Evolutionary conservation across 1,284 basidiomycete genomes (phyloP).

Genomic region (Marasmius fiardii): DNA sequence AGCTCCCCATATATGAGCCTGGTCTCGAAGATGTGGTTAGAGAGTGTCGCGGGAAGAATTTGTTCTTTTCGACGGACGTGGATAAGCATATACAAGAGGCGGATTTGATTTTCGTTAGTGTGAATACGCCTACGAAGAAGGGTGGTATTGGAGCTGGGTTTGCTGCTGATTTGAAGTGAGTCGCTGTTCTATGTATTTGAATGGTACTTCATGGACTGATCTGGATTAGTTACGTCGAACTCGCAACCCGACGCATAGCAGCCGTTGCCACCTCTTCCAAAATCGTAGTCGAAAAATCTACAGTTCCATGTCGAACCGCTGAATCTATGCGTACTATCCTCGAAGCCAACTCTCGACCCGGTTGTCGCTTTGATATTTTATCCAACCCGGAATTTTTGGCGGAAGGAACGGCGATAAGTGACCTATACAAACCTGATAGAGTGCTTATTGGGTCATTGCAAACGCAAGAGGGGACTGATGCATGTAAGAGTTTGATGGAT

Average conservation of each 20-base stretch:
- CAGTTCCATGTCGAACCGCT: conserved; percentile 96
- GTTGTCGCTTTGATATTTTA: conserved; percentile 94
- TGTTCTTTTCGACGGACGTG: conserved; percentile 97
- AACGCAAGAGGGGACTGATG: conserved; percentile 79
- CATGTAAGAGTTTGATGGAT: conserved; percentile 71
- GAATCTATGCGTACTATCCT: conserved; percentile 99
- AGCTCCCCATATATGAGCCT: conserved; percentile 94
- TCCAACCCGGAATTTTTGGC: conserved; percentile 99
- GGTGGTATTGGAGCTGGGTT: conserved; percentile 95
- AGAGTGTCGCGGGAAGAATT: conserved; percentile 86
- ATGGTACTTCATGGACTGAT: conserved; percentile 5
- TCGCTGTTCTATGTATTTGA: neutral
- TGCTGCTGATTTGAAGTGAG: conserved; percentile 95
- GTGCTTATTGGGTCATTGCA: conserved; percentile 97
- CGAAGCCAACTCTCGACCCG: conserved; percentile 93
- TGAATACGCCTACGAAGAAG: conserved; percentile 99
- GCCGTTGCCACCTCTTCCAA: conserved; percentile 88
- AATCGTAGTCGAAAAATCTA: conserved; percentile 99
- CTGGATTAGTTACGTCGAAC: conserved; percentile 82
- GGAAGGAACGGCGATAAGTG: conserved; percentile 93
- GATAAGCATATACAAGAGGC: conserved; percentile 92
- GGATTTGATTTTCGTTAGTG: conserved; percentile 86
- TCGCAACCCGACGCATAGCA: conserved; percentile 94
- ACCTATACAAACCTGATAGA: conserved; percentile 89
- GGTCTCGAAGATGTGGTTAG: conserved; percentile 94